phyloP scores from a whole-genome alignment of 495 filamentous ascomycete genomes.

The Lophium mytilinum region DNA sequence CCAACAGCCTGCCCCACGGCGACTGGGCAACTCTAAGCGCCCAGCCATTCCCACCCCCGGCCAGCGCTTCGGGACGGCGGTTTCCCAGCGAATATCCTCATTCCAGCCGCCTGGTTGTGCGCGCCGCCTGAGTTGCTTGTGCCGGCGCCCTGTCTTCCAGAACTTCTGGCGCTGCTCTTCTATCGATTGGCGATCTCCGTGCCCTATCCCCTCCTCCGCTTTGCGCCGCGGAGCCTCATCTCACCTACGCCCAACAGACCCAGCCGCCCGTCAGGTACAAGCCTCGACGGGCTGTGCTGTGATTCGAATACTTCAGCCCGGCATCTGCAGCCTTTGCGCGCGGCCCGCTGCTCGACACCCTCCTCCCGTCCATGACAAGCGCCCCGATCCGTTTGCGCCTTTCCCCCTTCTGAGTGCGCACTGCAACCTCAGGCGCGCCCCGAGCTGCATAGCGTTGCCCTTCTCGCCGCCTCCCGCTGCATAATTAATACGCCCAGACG shows the following conservation, averaged over 20 bases:
- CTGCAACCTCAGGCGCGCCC: background rate
- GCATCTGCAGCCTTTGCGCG: constrained; percentile 11
- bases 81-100: constrained; percentile 15
- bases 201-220: constrained; percentile 9
- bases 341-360: background rate
- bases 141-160: constrained; percentile 11
- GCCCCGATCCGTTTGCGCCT: background rate
- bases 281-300: constrained; percentile 1
- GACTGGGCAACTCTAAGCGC: constrained; percentile 28
- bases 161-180: constrained; percentile 16
- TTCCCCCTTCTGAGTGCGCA: background rate
- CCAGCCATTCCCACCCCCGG: constrained; percentile 10
- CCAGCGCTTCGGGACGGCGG: constrained; percentile 25
- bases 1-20: constrained; percentile 3
- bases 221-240: constrained; percentile 5
- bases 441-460: background rate
- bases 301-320: constrained; percentile 3
- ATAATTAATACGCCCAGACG: background rate
- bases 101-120: background rate
- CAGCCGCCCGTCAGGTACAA: constrained; percentile 15
- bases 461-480: background rate
- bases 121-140: constrained; percentile 4
- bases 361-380: constrained; percentile 2
- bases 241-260: background rate
- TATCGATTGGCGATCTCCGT: constrained; percentile 11